Percentiles rank a stretch among this genome's conserved stretches.
phyloP scores from a whole-genome alignment of 345 rosid genomes.

The Heritiera littoralis region DNA sequence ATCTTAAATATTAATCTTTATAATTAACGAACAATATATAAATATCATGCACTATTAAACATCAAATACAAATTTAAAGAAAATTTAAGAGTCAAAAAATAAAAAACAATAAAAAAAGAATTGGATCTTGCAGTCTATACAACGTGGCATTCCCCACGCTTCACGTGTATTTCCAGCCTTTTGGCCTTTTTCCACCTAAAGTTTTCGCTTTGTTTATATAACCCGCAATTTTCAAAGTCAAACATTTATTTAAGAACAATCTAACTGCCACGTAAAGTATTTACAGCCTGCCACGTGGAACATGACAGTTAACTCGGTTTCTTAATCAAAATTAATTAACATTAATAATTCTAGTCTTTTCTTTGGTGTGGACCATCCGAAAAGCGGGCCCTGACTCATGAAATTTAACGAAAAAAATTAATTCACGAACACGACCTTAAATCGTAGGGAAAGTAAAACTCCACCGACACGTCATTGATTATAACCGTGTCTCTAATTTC shows the following conservation, averaged over 20 bases:
- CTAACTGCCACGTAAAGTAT: slow-evolving; percentile 1
- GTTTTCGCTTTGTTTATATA: background rate
- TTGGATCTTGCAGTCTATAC: background rate
- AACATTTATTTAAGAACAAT: background rate
- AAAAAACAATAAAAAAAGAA: background rate
- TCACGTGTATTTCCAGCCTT: slow-evolving; percentile 9
- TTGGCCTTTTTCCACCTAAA: background rate
- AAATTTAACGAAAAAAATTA: background rate
- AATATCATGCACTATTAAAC: no score
- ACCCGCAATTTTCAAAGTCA: background rate
- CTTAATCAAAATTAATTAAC: background rate
- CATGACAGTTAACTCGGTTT: background rate
- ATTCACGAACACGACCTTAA: background rate
- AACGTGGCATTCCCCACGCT: slow-evolving; percentile 14
- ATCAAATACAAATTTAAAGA: no score
- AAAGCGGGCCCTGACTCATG: background rate
- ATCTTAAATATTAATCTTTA: no score
- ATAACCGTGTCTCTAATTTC: background rate
- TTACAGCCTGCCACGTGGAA: background rate
- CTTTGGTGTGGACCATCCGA: background rate
- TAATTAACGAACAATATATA: no score
- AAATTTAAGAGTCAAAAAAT: background rate
- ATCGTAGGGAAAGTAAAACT: background rate
- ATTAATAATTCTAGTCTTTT: background rate
- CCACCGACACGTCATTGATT: background rate